Base-by-base conservation (phyloP, 257 asterid genomes). In the Oldenlandia corymbosa region DNA sequence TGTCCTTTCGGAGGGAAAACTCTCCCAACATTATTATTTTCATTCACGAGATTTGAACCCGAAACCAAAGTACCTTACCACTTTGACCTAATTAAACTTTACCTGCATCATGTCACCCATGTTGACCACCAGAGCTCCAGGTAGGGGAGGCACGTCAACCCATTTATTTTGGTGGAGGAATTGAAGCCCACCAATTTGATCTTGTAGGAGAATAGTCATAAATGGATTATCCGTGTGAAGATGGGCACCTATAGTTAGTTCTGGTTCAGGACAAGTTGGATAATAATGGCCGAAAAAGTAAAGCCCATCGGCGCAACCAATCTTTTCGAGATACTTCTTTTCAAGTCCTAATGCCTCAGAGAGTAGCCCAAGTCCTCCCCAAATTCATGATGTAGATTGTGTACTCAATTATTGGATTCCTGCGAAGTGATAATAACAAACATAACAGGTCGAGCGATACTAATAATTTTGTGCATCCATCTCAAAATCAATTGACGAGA, bases 181-280 rank as follows among this genome's bases (percentile, higher is more conserved):
- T 79, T 84, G 91, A 41, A 84, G 80, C 50, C 87, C 87, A 1
- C 82, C 85, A 0, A 73, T 20, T 28, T 71, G 68, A 66, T 83
- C 88, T 57, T 78, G 85, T n/a, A 77, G 48, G 7, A 83, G 62
- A 42, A 83, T 66, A 6, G 79, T 78, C 27, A 82, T 4, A 48
- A 82, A 84, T 41, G 70, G 66, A 42, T 62, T 57, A 75, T 84
- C 86, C 0, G 84, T 60, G 54, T 84, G 88, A 20, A 10, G 36
- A 12, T 55, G 60, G 0, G 65, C 21, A 18, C 77, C 84, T 1
- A 80, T 17, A n/a, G 88, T 76, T 48, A 67, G 53, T 3, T 79
- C 79, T 0, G 86, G 86, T 60, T 84, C 74, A 0, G 91, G 91
- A 50, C 91, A 84, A 14, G 80, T 23, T 0, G 88, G 84, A 41